These are phyloP conservation scores for Globisporangium paddicum DNA, from an alignment of 352 stramenopile genomes.

Conservation along the genomic window DNA sequence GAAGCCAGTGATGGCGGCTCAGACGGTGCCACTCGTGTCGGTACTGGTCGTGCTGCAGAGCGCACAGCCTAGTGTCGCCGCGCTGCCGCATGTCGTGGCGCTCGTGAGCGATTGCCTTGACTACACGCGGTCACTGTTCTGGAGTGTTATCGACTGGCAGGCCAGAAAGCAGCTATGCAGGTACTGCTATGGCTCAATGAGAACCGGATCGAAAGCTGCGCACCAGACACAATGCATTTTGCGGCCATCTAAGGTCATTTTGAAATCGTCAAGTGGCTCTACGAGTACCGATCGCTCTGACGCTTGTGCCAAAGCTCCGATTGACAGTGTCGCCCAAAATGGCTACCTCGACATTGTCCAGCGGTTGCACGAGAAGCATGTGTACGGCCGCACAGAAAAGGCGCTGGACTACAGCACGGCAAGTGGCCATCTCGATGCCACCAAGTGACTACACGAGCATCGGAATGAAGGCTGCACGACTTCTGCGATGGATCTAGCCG, in stretches of 20 bases:
- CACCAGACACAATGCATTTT: too few species aligned
- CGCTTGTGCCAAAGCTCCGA: too few species aligned
- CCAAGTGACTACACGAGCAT: too few species aligned
- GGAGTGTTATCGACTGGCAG: too few species aligned
- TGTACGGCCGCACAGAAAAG: background rate
- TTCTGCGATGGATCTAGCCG: too few species aligned
- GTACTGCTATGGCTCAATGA: slow-evolving; percentile 1
- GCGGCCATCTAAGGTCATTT: background rate
- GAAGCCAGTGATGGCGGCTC: too few species aligned
- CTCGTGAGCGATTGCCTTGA: background rate
- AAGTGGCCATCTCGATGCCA: too few species aligned
- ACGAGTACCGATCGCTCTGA: background rate
- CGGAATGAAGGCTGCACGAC: too few species aligned
- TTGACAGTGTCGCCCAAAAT: background rate
- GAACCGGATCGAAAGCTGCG: too few species aligned
- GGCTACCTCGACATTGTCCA: background rate
- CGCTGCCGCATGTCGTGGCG: background rate
- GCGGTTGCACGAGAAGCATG: slow-evolving; percentile 10
- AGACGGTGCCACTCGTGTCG: background rate
- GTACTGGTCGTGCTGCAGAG: background rate
- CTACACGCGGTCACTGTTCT: background rate
- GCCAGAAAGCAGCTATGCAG: too few species aligned
- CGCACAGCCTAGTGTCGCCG: background rate
- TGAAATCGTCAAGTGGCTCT: background rate
- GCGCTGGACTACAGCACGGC: too few species aligned